Percentiles rank a stretch among this genome's conserved stretches.
Conservation (phyloP, 1,284 basidiomycete genomes). For the Trametes versicolor region DNA sequence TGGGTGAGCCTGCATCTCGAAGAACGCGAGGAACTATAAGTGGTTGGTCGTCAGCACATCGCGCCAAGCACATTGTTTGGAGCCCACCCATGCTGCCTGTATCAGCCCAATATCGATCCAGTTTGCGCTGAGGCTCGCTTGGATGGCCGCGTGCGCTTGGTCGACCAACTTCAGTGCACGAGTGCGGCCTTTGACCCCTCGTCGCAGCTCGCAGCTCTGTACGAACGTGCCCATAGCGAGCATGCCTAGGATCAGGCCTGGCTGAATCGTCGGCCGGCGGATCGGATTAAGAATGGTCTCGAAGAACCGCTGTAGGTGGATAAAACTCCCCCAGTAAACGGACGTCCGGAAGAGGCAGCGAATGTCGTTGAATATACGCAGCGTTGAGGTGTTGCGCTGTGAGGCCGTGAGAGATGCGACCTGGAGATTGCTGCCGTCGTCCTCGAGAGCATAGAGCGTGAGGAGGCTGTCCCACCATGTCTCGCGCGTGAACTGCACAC, state of each 20-base stretch:
- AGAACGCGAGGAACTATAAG: constrained; percentile 68
- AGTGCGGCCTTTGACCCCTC: constrained; percentile 52
- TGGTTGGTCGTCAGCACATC: neutral
- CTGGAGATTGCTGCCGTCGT: constrained; percentile 26
- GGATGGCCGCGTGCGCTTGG: constrained; percentile 71
- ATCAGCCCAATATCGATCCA: constrained; percentile 77
- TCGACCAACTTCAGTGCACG: constrained; percentile 68
- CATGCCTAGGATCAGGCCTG: constrained; percentile 67
- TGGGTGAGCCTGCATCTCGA: constrained; percentile 77
- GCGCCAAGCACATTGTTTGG: neutral
- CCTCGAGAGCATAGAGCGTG: constrained; percentile 57
- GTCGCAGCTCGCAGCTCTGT: constrained; percentile 71
- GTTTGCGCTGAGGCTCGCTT: constrained; percentile 71
- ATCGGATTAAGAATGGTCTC: constrained; percentile 61
- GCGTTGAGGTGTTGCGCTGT: constrained; percentile 55
- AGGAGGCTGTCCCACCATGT: constrained; percentile 82
- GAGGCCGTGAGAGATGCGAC: constrained; percentile 44
- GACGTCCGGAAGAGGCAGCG: constrained; percentile 68
- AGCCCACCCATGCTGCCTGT: constrained; percentile 75
- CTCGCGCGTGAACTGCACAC: constrained; percentile 70
- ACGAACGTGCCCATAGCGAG: constrained; percentile 73
- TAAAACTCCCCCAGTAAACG: constrained; percentile 76
- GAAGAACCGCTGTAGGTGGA: constrained; percentile 76
- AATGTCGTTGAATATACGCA: constrained; percentile 62
- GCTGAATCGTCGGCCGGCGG: constrained; percentile 66